Conservation (phyloP, 140 eudicot genomes). For the Oenanthe javanica region DNA sequence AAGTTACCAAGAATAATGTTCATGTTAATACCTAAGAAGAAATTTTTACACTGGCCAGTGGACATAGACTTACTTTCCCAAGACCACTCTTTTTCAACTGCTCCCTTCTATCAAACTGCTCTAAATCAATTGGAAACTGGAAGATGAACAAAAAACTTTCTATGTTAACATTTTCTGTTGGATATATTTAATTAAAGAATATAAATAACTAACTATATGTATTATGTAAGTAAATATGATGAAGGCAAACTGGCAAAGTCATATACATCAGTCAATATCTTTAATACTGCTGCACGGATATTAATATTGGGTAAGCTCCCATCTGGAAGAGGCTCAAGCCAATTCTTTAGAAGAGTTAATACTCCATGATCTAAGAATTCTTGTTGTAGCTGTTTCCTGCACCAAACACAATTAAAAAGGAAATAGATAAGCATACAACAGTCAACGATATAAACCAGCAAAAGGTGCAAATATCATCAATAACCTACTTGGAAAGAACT, state of each 20-base stretch:
- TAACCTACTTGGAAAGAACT: conserved; percentile 71
- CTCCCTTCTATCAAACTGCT: conserved; percentile 81
- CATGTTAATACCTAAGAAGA: not conserved
- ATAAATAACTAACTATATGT: no score
- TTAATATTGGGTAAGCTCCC: conserved; percentile 97
- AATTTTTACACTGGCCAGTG: not conserved
- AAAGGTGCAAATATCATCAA: not conserved
- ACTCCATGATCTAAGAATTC: conserved; percentile 96
- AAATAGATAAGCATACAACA: not conserved
- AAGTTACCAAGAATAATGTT: not conserved
- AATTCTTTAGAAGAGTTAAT: conserved; percentile 64
- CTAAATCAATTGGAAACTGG: conserved; percentile 85
- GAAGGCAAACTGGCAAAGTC: not conserved
- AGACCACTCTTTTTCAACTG: conserved; percentile 43
- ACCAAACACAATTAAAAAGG: conserved; percentile 12
- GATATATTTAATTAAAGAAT: conserved; percentile 3
- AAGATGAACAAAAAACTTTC: conserved; percentile 14
- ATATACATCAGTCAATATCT: conserved; percentile 77
- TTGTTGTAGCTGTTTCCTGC: conserved; percentile 87
- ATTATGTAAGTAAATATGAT: not conserved
- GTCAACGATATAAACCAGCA: no score
- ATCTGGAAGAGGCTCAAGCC: conserved; percentile 99
- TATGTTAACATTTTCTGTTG: not conserved
- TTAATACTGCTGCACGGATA: conserved; percentile 77
- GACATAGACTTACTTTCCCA: conserved; percentile 30